Base-by-base conservation (phyloP, 352 stramenopile genomes). In the Pythium sp. region DNA sequence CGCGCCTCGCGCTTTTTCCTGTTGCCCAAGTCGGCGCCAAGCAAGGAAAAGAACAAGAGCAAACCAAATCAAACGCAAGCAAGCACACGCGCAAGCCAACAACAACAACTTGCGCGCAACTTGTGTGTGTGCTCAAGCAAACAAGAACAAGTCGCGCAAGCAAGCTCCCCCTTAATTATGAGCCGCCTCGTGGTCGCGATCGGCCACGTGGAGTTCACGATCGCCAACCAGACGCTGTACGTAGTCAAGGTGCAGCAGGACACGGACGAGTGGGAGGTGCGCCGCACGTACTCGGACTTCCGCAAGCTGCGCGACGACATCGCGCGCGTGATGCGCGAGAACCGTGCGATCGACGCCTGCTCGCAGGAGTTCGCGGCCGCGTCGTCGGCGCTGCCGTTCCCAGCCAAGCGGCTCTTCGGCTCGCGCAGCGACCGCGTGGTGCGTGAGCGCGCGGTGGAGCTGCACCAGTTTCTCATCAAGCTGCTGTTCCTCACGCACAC, bases 241-340 rank as follows among this genome's bases (percentile, higher is more conserved):
- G 82, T 93, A 24, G 67, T 93, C 36, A 87, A 86, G 6, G 85
- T 93, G 54, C 84, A 90, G 67, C 85, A 91, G 65, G 85, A 93
- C 62, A 64, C 64, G 3, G 85, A 93, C 65, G 79, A 88, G 57
- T 93, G 85, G 85, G 72, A 90, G 49, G 83, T 93, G 54, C 78
- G 80, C 0, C 80, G 83, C 66, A 80, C 78, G 6, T 93, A 91
- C 74, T 82, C 83, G 20, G 85, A 91, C 68, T 93, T 93, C 66
- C 81, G 85, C 41, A 79, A 77, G 58, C 72, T 93, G 43, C 85
- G 85, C 47, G 83, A 93, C 62, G 85, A 91, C 63, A 73, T 91
- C 11, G 69, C 77, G 61, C 81, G 79, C 60, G 69, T 90, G 46
- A 87, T 91, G 78, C 82, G 80, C 66, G 84, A 90, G 71, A 72